These are phyloP conservation scores for Sugiyamaella smithiae DNA, from an alignment of 805 yeast species.

Conservation along the genomic window DNA sequence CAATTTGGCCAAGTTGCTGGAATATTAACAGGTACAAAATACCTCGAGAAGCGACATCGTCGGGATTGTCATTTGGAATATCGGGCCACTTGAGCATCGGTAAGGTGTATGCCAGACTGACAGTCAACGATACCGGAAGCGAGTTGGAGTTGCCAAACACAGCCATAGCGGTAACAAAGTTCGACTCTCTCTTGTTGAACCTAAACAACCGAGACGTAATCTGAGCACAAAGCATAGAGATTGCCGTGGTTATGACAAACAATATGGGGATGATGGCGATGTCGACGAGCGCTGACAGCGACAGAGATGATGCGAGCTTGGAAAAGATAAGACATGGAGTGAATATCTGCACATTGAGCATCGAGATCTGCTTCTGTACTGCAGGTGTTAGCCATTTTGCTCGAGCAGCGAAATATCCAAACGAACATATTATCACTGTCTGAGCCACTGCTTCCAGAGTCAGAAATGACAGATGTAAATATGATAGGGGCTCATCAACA, in stretches of 20 bases:
- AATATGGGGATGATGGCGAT: conserved; percentile 81
- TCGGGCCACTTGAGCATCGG: conserved; percentile 60
- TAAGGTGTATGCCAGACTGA: conserved; percentile 62
- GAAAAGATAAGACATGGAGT: conserved; percentile 94
- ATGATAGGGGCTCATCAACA: conserved; percentile 24
- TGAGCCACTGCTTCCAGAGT: conserved; percentile 91
- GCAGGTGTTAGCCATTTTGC: conserved; percentile 63
- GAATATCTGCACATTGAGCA: conserved; percentile 83
- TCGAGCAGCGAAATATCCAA: conserved; percentile 84
- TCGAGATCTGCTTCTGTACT: conserved; percentile 75
- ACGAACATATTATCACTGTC: conserved; percentile 79
- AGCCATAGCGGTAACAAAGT: conserved; percentile 94
- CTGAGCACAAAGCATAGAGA: conserved; percentile 64
- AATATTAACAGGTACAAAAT: conserved; percentile 57
- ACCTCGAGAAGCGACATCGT: conserved; percentile 60
- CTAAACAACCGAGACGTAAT: conserved; percentile 50
- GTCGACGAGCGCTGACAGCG: conserved; percentile 74
- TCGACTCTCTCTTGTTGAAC: conserved; percentile 71
- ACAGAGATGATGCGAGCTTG: conserved; percentile 64
- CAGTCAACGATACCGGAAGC: conserved; percentile 82
- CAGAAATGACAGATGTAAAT: conserved; percentile 47
- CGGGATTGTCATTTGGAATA: conserved; percentile 51
- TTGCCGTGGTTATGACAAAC: conserved; percentile 75
- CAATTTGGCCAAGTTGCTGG: conserved; percentile 64
- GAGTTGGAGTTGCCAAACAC: conserved; percentile 96